phyloP scores from a whole-genome alignment of 192 early-diverging fungal genomes.

The Entomortierella lignicola region DNA sequence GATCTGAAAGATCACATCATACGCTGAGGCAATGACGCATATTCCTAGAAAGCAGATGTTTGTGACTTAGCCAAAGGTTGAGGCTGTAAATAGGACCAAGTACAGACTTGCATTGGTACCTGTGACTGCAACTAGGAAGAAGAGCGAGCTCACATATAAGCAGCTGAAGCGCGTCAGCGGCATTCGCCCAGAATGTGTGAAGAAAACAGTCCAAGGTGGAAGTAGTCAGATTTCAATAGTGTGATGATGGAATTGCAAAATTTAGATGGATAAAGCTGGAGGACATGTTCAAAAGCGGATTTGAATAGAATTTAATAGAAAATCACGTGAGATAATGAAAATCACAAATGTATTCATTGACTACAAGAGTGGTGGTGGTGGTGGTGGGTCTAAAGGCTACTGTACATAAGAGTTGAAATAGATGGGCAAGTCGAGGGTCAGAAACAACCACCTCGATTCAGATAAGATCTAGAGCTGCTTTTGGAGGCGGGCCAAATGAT shows the following conservation, averaged over 20 bases:
- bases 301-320: too few relatives aligned
- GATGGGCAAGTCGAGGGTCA: background rate
- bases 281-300: too few relatives aligned
- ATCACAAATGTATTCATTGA: too few relatives aligned
- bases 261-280: too few relatives aligned
- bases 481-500: constrained; percentile 67
- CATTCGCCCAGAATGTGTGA: constrained; percentile 25
- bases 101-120: too few relatives aligned
- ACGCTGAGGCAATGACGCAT: constrained; percentile 63
- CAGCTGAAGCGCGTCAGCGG: constrained; percentile 52
- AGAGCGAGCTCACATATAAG: constrained; percentile 57
- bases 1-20: constrained; percentile 66
- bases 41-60: constrained; percentile 17
- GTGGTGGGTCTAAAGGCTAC: too few relatives aligned
- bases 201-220: background rate
- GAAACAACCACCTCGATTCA: background rate
- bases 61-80: background rate
- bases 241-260: background rate
- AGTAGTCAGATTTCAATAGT: background rate
- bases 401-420: too few relatives aligned
- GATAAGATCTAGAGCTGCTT: constrained; percentile 58
- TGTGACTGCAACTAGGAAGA: constrained; percentile 54
- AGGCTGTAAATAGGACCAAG: too few relatives aligned
- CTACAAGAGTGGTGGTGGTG: too few relatives aligned
- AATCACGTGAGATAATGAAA: too few relatives aligned